phyloP scores from a whole-genome alignment of 139 green algal species.

The Chlamydomonas incerta region DNA sequence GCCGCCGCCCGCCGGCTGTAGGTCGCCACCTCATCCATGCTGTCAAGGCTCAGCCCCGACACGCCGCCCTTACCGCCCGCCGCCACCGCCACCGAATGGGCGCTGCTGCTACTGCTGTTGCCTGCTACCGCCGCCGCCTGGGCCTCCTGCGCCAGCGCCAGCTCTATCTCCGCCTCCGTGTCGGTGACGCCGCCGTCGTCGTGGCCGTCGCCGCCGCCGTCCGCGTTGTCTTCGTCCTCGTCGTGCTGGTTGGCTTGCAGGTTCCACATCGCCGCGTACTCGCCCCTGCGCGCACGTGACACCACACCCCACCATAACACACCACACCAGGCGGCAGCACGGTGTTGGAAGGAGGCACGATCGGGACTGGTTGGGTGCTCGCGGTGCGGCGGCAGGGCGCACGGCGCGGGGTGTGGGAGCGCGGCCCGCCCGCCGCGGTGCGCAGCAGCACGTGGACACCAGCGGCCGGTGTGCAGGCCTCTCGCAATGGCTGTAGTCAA shows the following conservation, averaged over 20 bases:
- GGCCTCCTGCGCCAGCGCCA: neutral
- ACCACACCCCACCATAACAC: too few relatives aligned
- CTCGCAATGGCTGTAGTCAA: too few relatives aligned
- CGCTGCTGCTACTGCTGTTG: too few relatives aligned
- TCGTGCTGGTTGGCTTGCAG: constrained; percentile 41
- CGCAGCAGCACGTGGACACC: too few relatives aligned
- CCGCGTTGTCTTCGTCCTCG: neutral
- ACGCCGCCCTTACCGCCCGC: too few relatives aligned
- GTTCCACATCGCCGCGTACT: constrained; percentile 64
- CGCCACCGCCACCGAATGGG: too few relatives aligned
- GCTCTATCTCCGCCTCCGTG: neutral
- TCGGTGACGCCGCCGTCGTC: neutral
- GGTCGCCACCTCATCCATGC: too few relatives aligned
- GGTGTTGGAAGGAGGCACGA: neutral
- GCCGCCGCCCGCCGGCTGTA: too few relatives aligned
- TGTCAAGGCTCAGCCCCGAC: neutral
- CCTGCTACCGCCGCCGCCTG: too few relatives aligned
- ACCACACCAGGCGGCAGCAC: too few relatives aligned
- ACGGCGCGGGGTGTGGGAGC: neutral
- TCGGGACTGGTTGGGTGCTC: neutral
- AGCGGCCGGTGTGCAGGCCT: too few relatives aligned
- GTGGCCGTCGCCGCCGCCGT: neutral
- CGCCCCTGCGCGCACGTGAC: constrained; percentile 35
- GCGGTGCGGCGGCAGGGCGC: neutral
- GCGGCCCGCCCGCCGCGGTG: too few relatives aligned